Percentiles rank a stretch among this genome's conserved stretches.
These are phyloP conservation scores for Diaporthe sp. DNA, from an alignment of 2,329 filamentous ascomycete species.

Conservation along the genomic window DNA sequence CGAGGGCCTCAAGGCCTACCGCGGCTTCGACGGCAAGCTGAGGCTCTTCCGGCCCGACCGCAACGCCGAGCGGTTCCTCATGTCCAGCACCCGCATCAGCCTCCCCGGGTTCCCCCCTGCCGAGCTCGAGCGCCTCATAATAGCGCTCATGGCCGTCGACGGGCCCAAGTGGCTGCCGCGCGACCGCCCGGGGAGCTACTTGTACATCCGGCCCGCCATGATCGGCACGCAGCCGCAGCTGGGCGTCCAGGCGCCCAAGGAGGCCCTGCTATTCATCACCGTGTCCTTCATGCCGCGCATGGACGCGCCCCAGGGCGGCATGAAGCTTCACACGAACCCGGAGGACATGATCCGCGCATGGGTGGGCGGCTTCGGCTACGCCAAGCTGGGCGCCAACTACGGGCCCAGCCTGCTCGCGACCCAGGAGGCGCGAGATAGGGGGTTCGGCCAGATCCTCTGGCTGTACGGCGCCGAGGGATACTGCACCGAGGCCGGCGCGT, in stretches of 20 bases:
- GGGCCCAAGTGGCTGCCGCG: conserved; percentile 83
- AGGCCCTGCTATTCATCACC: conserved; percentile 92
- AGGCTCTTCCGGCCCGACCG: conserved; percentile 81
- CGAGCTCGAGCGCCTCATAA: conserved; percentile 80
- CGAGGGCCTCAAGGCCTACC: conserved; percentile 85
- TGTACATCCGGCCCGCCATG: conserved; percentile 89
- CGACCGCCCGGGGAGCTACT: conserved; percentile 73
- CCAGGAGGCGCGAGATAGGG: conserved; percentile 75
- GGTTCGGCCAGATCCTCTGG: conserved; percentile 95
- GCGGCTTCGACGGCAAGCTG: conserved; percentile 79
- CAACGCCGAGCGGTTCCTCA: conserved; percentile 74
- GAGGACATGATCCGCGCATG: conserved; percentile 90
- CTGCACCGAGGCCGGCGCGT: conserved; percentile 91
- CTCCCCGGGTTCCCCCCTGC: conserved; percentile 78
- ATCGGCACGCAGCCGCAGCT: conserved; percentile 86
- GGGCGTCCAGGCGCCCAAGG: conserved; percentile 81
- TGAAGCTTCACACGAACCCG: conserved; percentile 81
- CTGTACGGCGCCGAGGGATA: conserved; percentile 81
- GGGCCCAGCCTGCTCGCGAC: conserved; percentile 85
- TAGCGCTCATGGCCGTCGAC: conserved; percentile 77
- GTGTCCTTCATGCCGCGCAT: conserved; percentile 70
- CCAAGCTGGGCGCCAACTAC: conserved; percentile 95
- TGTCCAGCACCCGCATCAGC: conserved; percentile 73
- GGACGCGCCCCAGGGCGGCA: conserved; percentile 62
- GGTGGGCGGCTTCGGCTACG: conserved; percentile 92